A percentile compares a stretch with the other conserved stretches of the same genome.
phyloP scores from a whole-genome alignment of 768 basidiomycete species.

The Hebeloma cylindrosporum region DNA sequence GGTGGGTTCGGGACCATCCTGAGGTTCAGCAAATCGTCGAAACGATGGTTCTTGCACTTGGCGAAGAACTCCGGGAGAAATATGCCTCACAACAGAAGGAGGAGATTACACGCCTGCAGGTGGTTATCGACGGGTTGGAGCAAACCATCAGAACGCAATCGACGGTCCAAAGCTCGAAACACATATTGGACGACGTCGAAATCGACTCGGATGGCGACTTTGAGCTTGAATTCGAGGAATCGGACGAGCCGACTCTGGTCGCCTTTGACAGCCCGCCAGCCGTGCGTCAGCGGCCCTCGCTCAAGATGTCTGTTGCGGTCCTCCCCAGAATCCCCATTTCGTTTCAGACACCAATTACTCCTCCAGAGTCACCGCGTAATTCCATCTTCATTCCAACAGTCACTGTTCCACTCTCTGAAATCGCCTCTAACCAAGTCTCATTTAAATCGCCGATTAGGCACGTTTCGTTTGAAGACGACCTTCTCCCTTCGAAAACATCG shows the following conservation, averaged over 20 bases:
- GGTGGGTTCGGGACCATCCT: slow-evolving; percentile 64
- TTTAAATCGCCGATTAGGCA: slow-evolving; percentile 4
- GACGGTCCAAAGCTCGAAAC: slow-evolving; percentile 4
- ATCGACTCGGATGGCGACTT: slow-evolving; percentile 24
- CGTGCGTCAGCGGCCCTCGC: slow-evolving; percentile 5
- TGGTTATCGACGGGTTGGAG: slow-evolving; percentile 47
- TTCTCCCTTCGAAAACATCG: slow-evolving; percentile 2
- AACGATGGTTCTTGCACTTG: slow-evolving; percentile 58
- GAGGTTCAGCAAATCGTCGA: slow-evolving; percentile 62
- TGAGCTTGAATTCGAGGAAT: slow-evolving; percentile 20
- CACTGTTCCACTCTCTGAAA: slow-evolving; percentile 9
- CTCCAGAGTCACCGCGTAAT: slow-evolving; percentile 33
- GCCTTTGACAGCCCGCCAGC: slow-evolving; percentile 5
- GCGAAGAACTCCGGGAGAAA: slow-evolving; percentile 61
- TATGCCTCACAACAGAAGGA: slow-evolving; percentile 30
- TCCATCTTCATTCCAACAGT: slow-evolving; percentile 19
- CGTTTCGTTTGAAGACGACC: not conserved
- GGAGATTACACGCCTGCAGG: slow-evolving; percentile 50
- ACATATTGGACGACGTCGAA: slow-evolving; percentile 11
- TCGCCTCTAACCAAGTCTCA: slow-evolving; percentile 9
- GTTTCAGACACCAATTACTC: slow-evolving; percentile 35
- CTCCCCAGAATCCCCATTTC: slow-evolving; percentile 19
- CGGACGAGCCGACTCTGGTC: slow-evolving; percentile 27
- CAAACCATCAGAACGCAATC: slow-evolving; percentile 18
- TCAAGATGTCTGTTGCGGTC: slow-evolving; percentile 23